phyloP scores from a whole-genome alignment of 176 grass and related monocot species.

The Juncus inflexus region DNA sequence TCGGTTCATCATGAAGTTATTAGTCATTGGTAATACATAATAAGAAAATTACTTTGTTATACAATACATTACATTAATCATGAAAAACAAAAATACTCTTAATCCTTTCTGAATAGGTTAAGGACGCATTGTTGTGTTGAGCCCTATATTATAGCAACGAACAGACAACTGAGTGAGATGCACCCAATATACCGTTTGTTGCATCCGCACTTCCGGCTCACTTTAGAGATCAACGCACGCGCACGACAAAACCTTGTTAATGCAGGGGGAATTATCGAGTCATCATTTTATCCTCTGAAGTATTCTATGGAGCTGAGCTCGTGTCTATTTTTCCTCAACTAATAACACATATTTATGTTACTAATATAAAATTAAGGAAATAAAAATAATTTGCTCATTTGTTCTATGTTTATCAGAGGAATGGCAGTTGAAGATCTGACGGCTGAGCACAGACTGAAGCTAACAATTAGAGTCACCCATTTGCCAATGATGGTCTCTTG shows the following conservation, averaged over 20 bases:
- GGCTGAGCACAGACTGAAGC: constrained; percentile 49
- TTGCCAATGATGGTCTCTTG: constrained; percentile 72
- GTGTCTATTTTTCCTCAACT: not conserved
- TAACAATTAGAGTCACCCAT: constrained; percentile 68
- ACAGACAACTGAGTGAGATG: constrained; percentile 79
- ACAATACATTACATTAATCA: not conserved
- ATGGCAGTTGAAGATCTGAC: constrained; percentile 65
- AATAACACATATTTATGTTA: not conserved
- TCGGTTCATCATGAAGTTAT: constrained; percentile 75
- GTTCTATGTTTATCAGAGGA: constrained; percentile 29
- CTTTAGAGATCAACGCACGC: constrained; percentile 64
- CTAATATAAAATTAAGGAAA: not conserved
- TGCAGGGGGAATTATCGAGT: constrained; percentile 63
- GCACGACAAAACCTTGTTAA: constrained; percentile 53
- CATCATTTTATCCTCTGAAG: constrained; percentile 52
- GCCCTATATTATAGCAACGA: constrained; percentile 70
- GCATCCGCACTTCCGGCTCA: constrained; percentile 79
- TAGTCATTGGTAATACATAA: constrained; percentile 53
- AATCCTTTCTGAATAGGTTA: constrained; percentile 22
- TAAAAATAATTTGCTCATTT: not conserved
- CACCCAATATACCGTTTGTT: constrained; percentile 70
- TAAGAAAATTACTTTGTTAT: too few species aligned
- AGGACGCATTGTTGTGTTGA: constrained; percentile 71
- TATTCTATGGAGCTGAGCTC: constrained; percentile 81
- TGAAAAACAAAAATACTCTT: not conserved